These are phyloP conservation scores for Eucalyptus brandiana DNA, from an alignment of 345 rosid genomes.

Conservation along the genomic window DNA sequence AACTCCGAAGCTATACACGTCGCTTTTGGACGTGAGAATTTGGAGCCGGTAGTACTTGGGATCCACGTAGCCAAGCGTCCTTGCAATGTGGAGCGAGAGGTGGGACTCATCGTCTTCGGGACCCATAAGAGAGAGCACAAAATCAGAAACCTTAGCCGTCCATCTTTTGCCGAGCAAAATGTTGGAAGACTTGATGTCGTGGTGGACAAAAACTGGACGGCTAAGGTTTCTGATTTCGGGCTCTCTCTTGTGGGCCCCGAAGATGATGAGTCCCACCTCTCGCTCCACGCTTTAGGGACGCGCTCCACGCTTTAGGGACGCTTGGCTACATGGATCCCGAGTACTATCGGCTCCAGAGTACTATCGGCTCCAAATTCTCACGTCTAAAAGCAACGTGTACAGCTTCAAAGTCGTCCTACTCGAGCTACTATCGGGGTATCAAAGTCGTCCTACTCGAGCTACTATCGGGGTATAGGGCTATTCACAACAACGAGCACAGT, in stretches of 20 bases:
- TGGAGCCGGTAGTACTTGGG: conserved; percentile 67
- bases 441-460: conserved; percentile 38
- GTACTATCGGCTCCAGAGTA: conserved; percentile 12
- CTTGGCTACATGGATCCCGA: conserved; percentile 78
- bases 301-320: conserved; percentile 33
- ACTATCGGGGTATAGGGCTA: conserved; percentile 44
- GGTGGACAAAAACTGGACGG: no score
- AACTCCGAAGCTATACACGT: conserved; percentile 65
- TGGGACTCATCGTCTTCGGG: conserved; percentile 43
- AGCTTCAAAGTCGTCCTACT: no score
- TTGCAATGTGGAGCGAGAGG: conserved; percentile 37
- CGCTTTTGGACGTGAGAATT: conserved; percentile 46
- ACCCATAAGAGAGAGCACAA: conserved; percentile 61
- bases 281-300: no score
- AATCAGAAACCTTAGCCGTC: conserved; percentile 55
- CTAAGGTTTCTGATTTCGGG: no score
- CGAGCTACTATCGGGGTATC: neutral
- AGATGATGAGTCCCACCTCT: conserved; percentile 34
- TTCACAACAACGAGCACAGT: conserved; percentile 38
- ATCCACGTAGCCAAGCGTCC: conserved; percentile 45
- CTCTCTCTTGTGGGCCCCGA: conserved; percentile 54
- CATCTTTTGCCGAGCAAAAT: no score
- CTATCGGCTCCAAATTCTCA: no score
- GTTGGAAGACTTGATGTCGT: no score
- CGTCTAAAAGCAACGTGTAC: no score